Evolutionary conservation across 192 early-diverging fungal genomes (phyloP).

Genomic region (Backusella liffmaniae): DNA sequence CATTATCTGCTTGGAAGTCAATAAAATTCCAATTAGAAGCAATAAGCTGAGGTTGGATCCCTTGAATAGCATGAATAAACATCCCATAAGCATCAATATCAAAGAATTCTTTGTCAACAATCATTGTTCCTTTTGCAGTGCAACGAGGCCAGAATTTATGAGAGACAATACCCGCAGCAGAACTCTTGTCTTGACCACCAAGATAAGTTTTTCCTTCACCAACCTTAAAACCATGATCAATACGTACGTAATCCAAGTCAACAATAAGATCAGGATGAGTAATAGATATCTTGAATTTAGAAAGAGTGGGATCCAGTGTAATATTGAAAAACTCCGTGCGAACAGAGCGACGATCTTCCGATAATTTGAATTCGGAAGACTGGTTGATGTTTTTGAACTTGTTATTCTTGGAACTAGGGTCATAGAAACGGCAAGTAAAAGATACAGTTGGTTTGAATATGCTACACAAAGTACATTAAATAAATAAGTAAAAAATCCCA

Average conservation of each 20-base stretch:
- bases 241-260: constrained; percentile 59
- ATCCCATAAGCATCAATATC: constrained; percentile 67
- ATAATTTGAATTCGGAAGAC: constrained; percentile 63
- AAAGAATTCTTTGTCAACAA: constrained; percentile 62
- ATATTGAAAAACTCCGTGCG: constrained; percentile 73
- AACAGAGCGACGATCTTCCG: constrained; percentile 70
- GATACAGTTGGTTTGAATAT: constrained; percentile 60
- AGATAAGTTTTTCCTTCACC: constrained; percentile 80
- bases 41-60: constrained; percentile 80
- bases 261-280: constrained; percentile 59
- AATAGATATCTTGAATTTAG: constrained; percentile 52
- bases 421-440: constrained; percentile 73
- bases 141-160: constrained; percentile 85
- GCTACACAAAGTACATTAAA: constrained; percentile 13
- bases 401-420: constrained; percentile 58
- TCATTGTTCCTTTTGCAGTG: constrained; percentile 66
- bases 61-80: constrained; percentile 84
- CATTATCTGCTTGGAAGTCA: constrained; percentile 70
- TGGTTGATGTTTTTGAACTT: constrained; percentile 70
- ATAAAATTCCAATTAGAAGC: constrained; percentile 84
- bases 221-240: constrained; percentile 74
- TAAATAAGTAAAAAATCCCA: constrained; percentile 9
- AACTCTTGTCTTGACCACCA: constrained; percentile 48
- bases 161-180: constrained; percentile 57
- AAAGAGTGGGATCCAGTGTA: constrained; percentile 41